Evolutionary conservation across 2,329 filamentous ascomycete genomes (phyloP).

Genomic region (Arachnopeziza araneosa): DNA sequence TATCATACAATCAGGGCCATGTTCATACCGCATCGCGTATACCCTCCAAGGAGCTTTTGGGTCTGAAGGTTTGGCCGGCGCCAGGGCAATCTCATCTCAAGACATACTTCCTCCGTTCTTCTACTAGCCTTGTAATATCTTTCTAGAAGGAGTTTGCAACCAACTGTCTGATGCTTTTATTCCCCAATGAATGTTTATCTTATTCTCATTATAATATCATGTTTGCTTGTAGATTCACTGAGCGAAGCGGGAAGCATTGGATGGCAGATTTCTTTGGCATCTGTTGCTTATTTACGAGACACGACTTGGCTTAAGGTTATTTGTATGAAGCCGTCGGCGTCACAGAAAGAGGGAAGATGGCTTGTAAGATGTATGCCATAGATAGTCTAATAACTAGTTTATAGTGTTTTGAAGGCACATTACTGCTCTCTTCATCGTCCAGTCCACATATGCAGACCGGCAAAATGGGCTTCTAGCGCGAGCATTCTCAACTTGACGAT

Average conservation of each 20-base stretch:
- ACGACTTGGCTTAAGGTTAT: neutral
- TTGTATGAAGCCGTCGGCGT: neutral
- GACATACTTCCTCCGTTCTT: neutral
- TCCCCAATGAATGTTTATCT: neutral
- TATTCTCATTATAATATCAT: neutral
- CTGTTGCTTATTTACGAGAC: conserved; percentile 5
- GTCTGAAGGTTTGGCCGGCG: neutral
- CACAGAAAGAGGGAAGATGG: neutral
- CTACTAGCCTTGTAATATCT: neutral
- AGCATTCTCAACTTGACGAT: neutral
- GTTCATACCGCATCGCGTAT: conserved; percentile 2
- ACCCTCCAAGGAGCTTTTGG: conserved; percentile 1
- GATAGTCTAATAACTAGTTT: neutral
- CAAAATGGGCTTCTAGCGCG: neutral
- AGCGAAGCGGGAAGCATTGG: neutral
- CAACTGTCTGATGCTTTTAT: neutral
- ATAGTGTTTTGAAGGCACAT: neutral
- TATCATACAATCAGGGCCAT: conserved; percentile 6
- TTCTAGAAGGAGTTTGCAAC: conserved; percentile 2
- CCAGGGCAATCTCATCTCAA: neutral
- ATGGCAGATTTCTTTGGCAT: neutral
- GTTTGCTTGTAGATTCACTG: neutral
- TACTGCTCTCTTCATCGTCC: neutral
- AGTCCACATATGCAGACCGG: neutral
- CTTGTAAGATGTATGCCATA: neutral